A percentile compares a stretch with the other conserved stretches of the same genome.
Evolutionary conservation across 1,284 basidiomycete species (phyloP).

Genomic region (Volvariella surrecta): DNA sequence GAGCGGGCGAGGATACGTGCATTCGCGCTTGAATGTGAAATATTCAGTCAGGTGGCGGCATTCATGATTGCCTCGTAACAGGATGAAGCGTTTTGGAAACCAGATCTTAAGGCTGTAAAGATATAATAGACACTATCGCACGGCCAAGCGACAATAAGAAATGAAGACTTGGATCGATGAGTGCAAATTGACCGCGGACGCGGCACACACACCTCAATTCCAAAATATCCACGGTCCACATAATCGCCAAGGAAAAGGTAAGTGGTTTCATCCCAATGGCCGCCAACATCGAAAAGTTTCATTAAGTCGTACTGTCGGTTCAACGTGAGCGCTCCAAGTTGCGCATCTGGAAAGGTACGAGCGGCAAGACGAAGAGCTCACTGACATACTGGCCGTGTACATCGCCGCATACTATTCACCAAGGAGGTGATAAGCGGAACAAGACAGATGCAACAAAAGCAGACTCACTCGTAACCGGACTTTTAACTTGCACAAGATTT

Average conservation of each 20-base stretch:
- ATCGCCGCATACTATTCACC: conserved; percentile 79
- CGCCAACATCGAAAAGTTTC: conserved; percentile 97
- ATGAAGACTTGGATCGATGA: background rate
- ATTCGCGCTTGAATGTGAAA: conserved; percentile 96
- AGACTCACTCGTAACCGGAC: conserved; percentile 86
- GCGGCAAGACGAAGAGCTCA: conserved; percentile 8
- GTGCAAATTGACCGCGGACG: background rate
- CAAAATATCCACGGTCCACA: conserved; percentile 95
- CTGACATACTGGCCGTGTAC: conserved; percentile 96
- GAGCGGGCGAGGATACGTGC: conserved; percentile 26
- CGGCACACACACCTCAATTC: conserved; percentile 73
- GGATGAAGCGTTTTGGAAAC: conserved; percentile 84
- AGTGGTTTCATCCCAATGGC: conserved; percentile 78
- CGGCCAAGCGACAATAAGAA: conserved; percentile 6
- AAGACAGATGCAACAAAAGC: conserved; percentile 8
- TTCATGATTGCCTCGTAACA: conserved; percentile 97
- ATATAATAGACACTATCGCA: conserved; percentile 78
- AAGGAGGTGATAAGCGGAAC: conserved; percentile 8
- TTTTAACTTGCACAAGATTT: conserved; percentile 81
- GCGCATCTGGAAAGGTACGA: conserved; percentile 2
- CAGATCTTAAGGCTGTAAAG: conserved; percentile 92
- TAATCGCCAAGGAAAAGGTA: conserved; percentile 99
- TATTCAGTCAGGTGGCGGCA: conserved; percentile 95
- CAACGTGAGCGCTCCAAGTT: conserved; percentile 1
- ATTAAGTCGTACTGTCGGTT: conserved; percentile 84